Conservation (phyloP, 805 yeast genomes). For the Cyberlindnera maritima region DNA sequence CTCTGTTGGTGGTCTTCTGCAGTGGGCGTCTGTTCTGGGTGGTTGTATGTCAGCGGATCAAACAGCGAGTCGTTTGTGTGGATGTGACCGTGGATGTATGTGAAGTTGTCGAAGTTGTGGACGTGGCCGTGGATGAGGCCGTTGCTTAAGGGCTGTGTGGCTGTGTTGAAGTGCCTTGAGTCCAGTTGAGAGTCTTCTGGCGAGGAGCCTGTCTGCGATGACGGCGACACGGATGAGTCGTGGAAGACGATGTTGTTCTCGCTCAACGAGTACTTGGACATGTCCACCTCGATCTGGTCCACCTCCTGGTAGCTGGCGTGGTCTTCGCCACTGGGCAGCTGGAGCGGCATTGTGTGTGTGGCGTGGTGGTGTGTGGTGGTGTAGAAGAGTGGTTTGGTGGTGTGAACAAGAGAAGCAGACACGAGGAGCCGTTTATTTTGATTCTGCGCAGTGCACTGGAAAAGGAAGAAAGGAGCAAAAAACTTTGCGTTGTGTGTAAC, state of each 20-base stretch:
- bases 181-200: background rate
- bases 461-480: too few relatives aligned
- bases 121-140: conserved; percentile 70
- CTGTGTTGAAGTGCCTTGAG: background rate
- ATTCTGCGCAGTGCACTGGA: too few relatives aligned
- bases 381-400: too few relatives aligned
- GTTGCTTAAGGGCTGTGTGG: background rate
- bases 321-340: conserved; percentile 1
- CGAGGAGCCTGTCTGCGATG: background rate
- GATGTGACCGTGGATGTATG: conserved; percentile 68
- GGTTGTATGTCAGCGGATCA: background rate
- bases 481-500: too few relatives aligned
- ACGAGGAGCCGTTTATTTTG: too few relatives aligned
- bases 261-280: conserved; percentile 12
- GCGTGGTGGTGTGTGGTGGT: background rate
- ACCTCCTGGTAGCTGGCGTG: background rate
- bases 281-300: conserved; percentile 11
- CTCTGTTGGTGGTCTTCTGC: background rate
- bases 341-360: background rate
- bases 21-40: background rate
- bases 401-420: too few relatives aligned
- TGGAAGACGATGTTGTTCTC: background rate
- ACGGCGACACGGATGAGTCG: background rate
- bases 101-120: conserved; percentile 57
- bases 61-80: conserved; percentile 36